Base-by-base conservation (phyloP, 345 rosid genomes). In the Syzygium grande region DNA sequence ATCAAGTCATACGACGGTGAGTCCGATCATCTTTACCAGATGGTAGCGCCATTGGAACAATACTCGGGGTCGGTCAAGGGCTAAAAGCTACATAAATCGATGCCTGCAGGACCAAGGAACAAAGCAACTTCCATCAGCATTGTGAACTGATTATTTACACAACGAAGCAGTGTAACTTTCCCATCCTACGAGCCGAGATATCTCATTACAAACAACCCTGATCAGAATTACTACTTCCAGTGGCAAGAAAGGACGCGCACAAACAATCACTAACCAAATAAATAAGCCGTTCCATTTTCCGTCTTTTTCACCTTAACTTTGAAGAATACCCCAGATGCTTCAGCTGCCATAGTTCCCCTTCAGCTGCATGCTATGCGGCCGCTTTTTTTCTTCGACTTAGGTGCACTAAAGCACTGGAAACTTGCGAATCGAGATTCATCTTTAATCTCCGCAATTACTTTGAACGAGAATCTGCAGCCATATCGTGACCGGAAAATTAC, bases 261-360 rank as follows among this genome's bases (percentile, higher is more conserved):
- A 51, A 51, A 51, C 52, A 11, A 68, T 21, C 11, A 68, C n/a
- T 13, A 38, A 38, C 19, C 16, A 38, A 68, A 27, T 68, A 2
- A 68, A 68, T 12, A 68, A 38, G 19, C 17, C 34, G n/a, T 68
- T 51, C 52, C 52, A 4, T 43, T 43, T 5, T 43, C 46, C 3
- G 46, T 43, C 46, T 43, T 27, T 51, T 43, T 84, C 55, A 84
- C 55, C 34, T 51, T 27, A 51, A n/a, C 52, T 49, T 17, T 54
- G 2, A 29, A 51, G 34, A 25, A 51, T 92, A 85, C 85, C 94
- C 96, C 68, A 85, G 61, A 51, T 90, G 92, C 55, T 89, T 87
- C 86, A 95, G 89, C 90, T 92, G 95, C 98, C 97, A 96, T 51
- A 95, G 84, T 6, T 96, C 54, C 46, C 93, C 97, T 91, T 94